These are phyloP conservation scores for Lanmaoa pseudosensibilis DNA, from an alignment of 768 basidiomycete species.

Conservation along the genomic window DNA sequence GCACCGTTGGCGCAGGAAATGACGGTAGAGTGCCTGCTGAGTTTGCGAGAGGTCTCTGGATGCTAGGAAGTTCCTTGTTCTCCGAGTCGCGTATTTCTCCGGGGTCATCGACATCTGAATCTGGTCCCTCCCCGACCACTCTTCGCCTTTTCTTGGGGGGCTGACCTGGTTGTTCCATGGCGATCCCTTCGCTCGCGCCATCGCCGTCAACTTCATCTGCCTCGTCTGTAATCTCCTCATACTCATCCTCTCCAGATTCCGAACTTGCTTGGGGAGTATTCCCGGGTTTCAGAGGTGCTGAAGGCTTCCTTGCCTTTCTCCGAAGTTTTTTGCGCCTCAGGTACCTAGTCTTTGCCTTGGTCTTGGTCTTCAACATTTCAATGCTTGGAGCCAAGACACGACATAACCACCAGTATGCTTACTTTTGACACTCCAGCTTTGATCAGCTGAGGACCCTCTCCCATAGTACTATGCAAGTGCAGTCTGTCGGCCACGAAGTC, in stretches of 20 bases:
- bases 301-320: conserved; percentile 49
- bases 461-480: neutral
- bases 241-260: conserved; percentile 27
- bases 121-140: conserved; percentile 26
- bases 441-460: conserved; percentile 8
- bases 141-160: conserved; percentile 49
- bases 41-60: conserved; percentile 7
- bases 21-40: conserved; percentile 50
- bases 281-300: conserved; percentile 28
- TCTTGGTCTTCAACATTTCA: conserved; percentile 47
- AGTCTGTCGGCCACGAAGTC: neutral
- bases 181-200: conserved; percentile 6
- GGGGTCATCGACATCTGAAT: conserved; percentile 13
- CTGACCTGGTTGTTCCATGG: conserved; percentile 13
- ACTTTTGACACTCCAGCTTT: conserved; percentile 18
- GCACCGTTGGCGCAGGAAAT: conserved; percentile 68
- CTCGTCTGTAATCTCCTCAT: conserved; percentile 19
- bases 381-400: neutral
- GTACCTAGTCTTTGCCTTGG: conserved; percentile 72
- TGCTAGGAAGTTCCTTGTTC: neutral
- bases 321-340: conserved; percentile 70
- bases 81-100: neutral
- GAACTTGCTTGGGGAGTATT: conserved; percentile 16
- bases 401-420: conserved; percentile 6
- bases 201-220: conserved; percentile 21